Base-by-base conservation (phyloP, 805 yeast genomes). In the Yueomyces sp. region DNA sequence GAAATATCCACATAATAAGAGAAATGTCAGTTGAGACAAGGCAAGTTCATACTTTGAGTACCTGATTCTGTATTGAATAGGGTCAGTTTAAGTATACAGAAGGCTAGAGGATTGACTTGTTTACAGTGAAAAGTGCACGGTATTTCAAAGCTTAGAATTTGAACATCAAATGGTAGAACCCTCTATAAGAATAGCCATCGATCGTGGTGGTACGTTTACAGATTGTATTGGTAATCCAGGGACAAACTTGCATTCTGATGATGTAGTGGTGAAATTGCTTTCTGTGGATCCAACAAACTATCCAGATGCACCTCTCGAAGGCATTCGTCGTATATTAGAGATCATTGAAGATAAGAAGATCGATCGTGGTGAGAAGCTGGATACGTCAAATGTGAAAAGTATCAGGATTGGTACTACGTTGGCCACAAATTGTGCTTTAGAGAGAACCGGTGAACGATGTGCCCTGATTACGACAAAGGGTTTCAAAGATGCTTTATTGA, bases 341-440 rank as follows among this genome's bases (percentile, higher is more conserved):
- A 63, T 64, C 27, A 74, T 76, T 47, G 72, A 76, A 1, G 72
- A 74, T 1, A 60, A 56, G 5, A 41, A 56, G 7, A 82, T 84
- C 42, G 80, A 87, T 3, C 68, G 84, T 42, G 74, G 75, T 6
- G 60, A 60, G 36, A 77, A 75, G 3, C 61, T 87, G 46, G 85
- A 81, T 46, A 70, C 85, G 1, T 69, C 77, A 3, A 62, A 64
- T 3, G 82, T 86, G 36, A 77, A 76, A 43, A 73, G 79, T 38
- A 76, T 87, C 40, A 69, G 95, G 44, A 80, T 88, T 83, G 96
- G 96, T 3, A 87, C 96, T 3, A 88, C 96, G 0, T 92, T 87
- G 8, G 97, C 98, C 2, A 90, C 97, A 5, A 90, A 90, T 64
- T 96, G 97, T 1, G 70, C 92, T 33, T 69, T 90, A 47, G 97